Conservation (phyloP, 495 filamentous ascomycete genomes). For the Penicillium bovifimosum region DNA sequence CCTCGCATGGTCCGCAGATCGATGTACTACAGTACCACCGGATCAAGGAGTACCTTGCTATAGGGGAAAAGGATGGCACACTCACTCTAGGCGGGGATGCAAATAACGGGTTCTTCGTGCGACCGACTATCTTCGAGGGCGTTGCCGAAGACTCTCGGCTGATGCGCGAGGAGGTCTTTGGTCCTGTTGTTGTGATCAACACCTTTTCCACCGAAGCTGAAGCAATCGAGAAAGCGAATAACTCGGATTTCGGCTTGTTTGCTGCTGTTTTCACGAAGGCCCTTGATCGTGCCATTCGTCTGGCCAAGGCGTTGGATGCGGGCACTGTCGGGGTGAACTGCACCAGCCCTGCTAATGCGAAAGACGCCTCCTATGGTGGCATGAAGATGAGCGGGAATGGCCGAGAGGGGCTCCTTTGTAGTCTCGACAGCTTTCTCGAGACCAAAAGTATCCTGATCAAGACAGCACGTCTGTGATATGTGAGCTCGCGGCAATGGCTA, state of each 20-base stretch:
- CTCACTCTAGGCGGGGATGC: constrained; percentile 64
- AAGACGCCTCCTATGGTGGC: constrained; percentile 74
- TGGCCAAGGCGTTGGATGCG: constrained; percentile 31
- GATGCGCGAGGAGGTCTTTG: constrained; percentile 72
- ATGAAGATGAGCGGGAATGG: constrained; percentile 92
- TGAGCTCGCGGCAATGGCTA: not conserved
- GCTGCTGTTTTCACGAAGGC: constrained; percentile 77
- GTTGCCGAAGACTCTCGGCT: constrained; percentile 60
- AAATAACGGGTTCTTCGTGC: constrained; percentile 58
- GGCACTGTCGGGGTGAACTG: constrained; percentile 87
- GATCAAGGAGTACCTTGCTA: constrained; percentile 68
- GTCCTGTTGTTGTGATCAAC: constrained; percentile 76
- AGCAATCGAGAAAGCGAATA: constrained; percentile 72
- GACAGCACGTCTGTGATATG: not conserved
- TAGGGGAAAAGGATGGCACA: constrained; percentile 70
- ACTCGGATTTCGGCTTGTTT: constrained; percentile 78
- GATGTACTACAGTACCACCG: constrained; percentile 76
- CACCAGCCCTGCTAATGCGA: constrained; percentile 53
- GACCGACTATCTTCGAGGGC: constrained; percentile 65
- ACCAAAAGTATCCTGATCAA: constrained; percentile 41
- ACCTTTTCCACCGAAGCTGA: constrained; percentile 79
- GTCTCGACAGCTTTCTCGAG: constrained; percentile 47
- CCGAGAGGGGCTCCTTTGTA: constrained; percentile 49
- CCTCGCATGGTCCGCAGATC: constrained; percentile 79
- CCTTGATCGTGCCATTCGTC: constrained; percentile 46